These are phyloP conservation scores for Sordaria brevicollis DNA, from an alignment of 495 filamentous ascomycete genomes.

Conservation along the genomic window DNA sequence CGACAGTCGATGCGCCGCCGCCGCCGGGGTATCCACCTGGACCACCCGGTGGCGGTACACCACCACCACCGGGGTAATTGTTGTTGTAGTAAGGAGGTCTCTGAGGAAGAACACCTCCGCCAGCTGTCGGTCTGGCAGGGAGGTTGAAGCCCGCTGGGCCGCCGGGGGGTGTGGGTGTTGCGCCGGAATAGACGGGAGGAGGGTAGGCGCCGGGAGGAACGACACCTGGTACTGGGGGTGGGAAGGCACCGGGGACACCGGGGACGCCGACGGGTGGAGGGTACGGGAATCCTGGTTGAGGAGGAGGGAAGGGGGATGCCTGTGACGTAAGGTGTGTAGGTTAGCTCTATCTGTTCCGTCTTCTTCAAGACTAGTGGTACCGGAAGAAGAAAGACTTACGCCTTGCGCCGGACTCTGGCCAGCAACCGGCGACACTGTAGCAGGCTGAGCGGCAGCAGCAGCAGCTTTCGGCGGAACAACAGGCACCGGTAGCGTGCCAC, in stretches of 20 bases:
- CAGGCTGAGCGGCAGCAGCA: too few species aligned
- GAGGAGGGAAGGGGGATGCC: conserved; percentile 34
- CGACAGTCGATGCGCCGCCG: conserved; percentile 40
- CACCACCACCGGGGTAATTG: neutral
- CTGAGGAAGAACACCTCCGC: conserved; percentile 23
- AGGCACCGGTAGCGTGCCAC: neutral
- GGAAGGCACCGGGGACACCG: conserved; percentile 11
- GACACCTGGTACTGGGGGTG: conserved; percentile 22
- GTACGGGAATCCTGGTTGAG: conserved; percentile 28
- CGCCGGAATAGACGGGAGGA: conserved; percentile 13
- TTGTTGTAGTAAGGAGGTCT: conserved; percentile 22
- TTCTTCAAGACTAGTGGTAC: too few species aligned
- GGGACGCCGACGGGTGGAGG: conserved; percentile 4
- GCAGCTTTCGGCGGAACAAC: conserved; percentile 6
- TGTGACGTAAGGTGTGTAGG: conserved; percentile 3
- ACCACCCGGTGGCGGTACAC: conserved; percentile 7
- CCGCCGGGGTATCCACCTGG: conserved; percentile 1
- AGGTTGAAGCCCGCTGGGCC: conserved; percentile 21
- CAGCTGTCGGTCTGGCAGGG: conserved; percentile 31
- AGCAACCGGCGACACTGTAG: conserved; percentile 41
- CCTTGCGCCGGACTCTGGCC: conserved; percentile 44
- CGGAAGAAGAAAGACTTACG: conserved; percentile 41
- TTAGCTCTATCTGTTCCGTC: neutral
- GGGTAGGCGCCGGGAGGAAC: conserved; percentile 28
- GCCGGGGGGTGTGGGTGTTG: neutral